Evolutionary conservation across 345 rosid species (phyloP).

Genomic region (Syzygium aqueum): DNA sequence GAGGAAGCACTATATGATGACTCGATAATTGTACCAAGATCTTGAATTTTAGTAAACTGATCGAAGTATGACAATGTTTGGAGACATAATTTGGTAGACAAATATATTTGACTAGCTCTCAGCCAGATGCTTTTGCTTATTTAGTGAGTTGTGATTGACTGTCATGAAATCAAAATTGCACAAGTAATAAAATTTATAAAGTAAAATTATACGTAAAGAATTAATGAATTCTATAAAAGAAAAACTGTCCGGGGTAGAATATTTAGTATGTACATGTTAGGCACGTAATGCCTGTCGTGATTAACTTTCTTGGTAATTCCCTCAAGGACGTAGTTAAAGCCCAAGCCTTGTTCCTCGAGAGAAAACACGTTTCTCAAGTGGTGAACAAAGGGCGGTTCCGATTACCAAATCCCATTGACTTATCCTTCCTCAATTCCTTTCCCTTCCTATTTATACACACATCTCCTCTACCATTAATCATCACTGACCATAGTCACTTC

Average conservation of each 20-base stretch:
- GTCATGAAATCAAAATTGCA: background rate
- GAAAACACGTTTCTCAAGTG: conserved; percentile 3
- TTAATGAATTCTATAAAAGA: background rate
- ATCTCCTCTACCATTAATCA: background rate
- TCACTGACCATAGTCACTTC: background rate
- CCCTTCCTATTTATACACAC: background rate
- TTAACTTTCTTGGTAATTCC: background rate
- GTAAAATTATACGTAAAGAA: background rate
- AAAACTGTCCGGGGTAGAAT: background rate
- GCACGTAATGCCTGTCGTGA: background rate
- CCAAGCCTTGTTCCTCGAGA: background rate
- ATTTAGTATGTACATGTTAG: background rate
- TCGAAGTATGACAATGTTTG: background rate
- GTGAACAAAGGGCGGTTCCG: conserved; percentile 34
- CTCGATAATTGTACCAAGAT: background rate
- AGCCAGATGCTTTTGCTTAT: too few relatives aligned
- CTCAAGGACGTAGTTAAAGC: background rate
- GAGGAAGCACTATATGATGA: background rate
- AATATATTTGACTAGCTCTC: background rate
- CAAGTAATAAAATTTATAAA: background rate
- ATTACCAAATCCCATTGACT: conserved; percentile 65
- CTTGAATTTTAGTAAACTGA: background rate
- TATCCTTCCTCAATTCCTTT: background rate
- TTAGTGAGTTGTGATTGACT: background rate
- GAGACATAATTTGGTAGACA: background rate